Evolutionary conservation across 2,329 filamentous ascomycete genomes (phyloP).

Genomic region (Sclerotinia trifoliorum): DNA sequence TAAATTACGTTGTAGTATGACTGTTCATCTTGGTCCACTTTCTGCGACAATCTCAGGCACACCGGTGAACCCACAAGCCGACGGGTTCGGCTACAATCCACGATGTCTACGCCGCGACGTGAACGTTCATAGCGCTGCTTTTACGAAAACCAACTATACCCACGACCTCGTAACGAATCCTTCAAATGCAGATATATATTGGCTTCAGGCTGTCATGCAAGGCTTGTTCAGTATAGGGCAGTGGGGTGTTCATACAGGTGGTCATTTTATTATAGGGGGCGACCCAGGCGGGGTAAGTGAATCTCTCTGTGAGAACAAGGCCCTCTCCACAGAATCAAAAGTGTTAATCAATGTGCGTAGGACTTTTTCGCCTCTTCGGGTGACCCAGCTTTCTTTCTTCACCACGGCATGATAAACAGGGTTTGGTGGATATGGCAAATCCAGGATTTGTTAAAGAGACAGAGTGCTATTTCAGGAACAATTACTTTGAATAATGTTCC

Average conservation of each 20-base stretch:
- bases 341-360: constrained; percentile 12
- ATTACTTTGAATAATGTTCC: constrained; percentile 44
- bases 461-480: constrained; percentile 39
- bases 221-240: constrained; percentile 35
- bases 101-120: constrained; percentile 46
- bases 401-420: constrained; percentile 48
- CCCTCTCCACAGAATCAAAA: background rate
- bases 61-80: constrained; percentile 40
- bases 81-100: constrained; percentile 42
- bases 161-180: constrained; percentile 42
- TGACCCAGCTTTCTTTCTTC: constrained; percentile 48
- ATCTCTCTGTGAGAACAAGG: background rate
- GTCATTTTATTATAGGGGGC: constrained; percentile 46
- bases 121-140: constrained; percentile 41
- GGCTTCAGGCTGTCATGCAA: constrained; percentile 49
- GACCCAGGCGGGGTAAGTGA: constrained; percentile 44
- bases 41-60: constrained; percentile 36
- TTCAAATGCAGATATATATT: constrained; percentile 41
- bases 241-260: constrained; percentile 44
- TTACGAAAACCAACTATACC: constrained; percentile 42
- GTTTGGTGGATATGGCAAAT: constrained; percentile 51
- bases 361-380: constrained; percentile 46
- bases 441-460: constrained; percentile 42
- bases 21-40: constrained; percentile 49
- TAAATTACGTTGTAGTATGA: constrained; percentile 30